These are phyloP conservation scores for Starmerella cellae DNA, from an alignment of 805 yeast species.

Conservation along the genomic window DNA sequence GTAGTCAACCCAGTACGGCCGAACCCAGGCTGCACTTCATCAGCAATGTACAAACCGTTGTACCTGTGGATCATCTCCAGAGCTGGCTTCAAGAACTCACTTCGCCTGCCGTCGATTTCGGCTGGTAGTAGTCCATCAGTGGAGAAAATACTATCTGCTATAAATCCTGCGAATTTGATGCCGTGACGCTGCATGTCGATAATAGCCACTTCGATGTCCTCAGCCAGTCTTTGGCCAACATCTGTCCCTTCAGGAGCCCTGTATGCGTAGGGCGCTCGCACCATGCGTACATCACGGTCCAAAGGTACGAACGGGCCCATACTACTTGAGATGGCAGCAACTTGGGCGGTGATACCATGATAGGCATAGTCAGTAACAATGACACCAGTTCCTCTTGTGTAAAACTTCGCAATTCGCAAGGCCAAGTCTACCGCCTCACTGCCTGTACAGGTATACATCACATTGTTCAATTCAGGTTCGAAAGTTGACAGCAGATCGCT, in stretches of 20 bases:
- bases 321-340: constrained; percentile 10
- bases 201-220: constrained; percentile 10
- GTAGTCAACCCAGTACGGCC: constrained; percentile 11
- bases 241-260: constrained; percentile 3
- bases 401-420: constrained; percentile 10
- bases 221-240: constrained; percentile 11
- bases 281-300: constrained; percentile 7
- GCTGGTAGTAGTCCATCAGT: constrained; percentile 11
- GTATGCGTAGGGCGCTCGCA: constrained; percentile 11
- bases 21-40: constrained; percentile 16
- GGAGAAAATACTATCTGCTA: constrained; percentile 10
- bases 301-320: constrained; percentile 10
- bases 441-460: constrained; percentile 13
- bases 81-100: constrained; percentile 9
- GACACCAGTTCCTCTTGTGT: constrained; percentile 13
- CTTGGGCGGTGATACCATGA: constrained; percentile 12
- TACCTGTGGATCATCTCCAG: constrained; percentile 4
- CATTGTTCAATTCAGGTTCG: constrained; percentile 3
- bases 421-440: constrained; percentile 14
- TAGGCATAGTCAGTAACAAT: constrained; percentile 13
- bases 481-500: constrained; percentile 8
- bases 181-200: constrained; percentile 13
- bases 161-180: constrained; percentile 12
- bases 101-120: neutral
- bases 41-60: constrained; percentile 13